phyloP scores from a whole-genome alignment of 441 rosid species.

The Populus hybrid region DNA sequence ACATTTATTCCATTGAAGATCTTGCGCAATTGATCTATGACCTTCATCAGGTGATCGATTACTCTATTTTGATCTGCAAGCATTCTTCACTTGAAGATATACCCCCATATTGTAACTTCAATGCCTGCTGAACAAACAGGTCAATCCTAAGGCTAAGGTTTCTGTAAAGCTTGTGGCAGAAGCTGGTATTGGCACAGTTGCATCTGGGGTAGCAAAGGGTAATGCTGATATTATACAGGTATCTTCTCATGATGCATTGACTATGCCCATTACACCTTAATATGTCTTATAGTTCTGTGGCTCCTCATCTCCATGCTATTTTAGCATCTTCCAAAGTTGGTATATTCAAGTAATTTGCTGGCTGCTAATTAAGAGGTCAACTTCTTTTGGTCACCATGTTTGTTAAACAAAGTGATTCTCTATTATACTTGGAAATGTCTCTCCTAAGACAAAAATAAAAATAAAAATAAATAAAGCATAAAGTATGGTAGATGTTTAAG shows the following conservation, averaged over 20 bases:
- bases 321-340: constrained; percentile 3
- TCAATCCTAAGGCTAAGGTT: constrained; percentile 96
- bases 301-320: constrained; percentile 5
- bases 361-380: background rate
- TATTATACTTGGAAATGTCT: background rate
- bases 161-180: constrained; percentile 97
- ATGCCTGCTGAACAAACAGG: constrained; percentile 45
- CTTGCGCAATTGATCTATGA: too few species aligned
- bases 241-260: constrained; percentile 17
- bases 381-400: background rate
- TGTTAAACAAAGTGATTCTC: background rate
- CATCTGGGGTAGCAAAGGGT: constrained; percentile 99
- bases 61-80: constrained; percentile 19
- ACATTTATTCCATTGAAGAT: constrained; percentile 96
- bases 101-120: constrained; percentile 9
- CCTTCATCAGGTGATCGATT: constrained; percentile 52
- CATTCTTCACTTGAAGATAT: background rate
- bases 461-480: background rate
- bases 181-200: constrained; percentile 99
- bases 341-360: background rate
- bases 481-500: background rate
- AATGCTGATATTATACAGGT: constrained; percentile 99
- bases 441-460: background rate
- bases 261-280: constrained; percentile 12
- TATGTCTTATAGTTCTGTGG: background rate